Conservation (phyloP, 768 basidiomycete species). For the Boletus sensibilis region DNA sequence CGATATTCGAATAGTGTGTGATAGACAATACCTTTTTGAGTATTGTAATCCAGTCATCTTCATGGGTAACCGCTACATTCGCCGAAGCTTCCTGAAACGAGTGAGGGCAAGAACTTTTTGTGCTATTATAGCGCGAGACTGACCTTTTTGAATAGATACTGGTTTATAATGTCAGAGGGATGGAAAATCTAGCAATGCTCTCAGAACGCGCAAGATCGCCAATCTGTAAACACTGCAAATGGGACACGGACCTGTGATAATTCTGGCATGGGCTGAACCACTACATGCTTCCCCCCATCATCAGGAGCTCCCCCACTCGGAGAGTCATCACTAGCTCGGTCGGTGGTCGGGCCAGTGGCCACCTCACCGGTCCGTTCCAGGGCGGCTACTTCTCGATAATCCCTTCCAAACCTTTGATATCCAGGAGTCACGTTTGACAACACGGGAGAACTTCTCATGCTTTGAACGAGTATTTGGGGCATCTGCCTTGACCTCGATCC, state of each 20-base stretch:
- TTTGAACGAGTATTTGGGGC: not conserved
- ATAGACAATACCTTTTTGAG: not conserved
- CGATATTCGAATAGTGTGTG: no score
- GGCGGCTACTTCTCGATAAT: not conserved
- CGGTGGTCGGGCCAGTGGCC: not conserved
- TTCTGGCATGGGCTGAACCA: not conserved
- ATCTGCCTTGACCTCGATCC: not conserved
- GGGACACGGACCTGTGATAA: not conserved
- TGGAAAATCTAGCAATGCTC: slow-evolving; percentile 4
- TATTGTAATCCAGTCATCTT: slow-evolving; percentile 3
- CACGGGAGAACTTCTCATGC: not conserved
- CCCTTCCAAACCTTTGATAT: not conserved
- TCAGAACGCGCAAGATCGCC: not conserved
- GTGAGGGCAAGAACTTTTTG: not conserved
- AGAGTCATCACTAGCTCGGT: no score
- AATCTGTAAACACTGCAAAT: not conserved
- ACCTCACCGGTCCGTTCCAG: not conserved
- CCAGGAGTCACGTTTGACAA: slow-evolving; percentile 7
- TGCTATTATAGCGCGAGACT: not conserved
- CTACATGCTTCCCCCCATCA: not conserved
- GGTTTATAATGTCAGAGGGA: slow-evolving; percentile 15
- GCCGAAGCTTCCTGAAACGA: not conserved
- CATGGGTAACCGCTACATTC: slow-evolving; percentile 4
- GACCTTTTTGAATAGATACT: not conserved
- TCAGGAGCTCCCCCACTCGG: not conserved